A percentile compares a stretch with the other conserved stretches of the same genome.
Conservation (phyloP, 2,329 filamentous ascomycete species). For the Xylaria sp. region DNA sequence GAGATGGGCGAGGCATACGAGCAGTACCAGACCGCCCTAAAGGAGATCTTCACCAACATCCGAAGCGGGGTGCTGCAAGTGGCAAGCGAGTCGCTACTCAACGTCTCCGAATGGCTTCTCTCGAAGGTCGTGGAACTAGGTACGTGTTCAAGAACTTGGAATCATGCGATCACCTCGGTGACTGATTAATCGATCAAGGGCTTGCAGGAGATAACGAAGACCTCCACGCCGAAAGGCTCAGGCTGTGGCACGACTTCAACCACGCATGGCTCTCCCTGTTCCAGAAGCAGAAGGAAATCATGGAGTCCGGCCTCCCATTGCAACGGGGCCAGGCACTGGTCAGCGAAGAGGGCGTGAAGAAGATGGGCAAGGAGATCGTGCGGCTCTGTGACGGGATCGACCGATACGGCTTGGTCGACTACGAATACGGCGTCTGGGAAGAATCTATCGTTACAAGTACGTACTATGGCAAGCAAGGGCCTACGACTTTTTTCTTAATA, state of each 20-base stretch:
- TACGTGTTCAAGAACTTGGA: slow-evolving; percentile 40
- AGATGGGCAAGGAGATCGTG: slow-evolving; percentile 81
- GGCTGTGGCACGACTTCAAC: slow-evolving; percentile 94
- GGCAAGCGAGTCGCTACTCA: slow-evolving; percentile 56
- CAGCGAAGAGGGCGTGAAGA: slow-evolving; percentile 68
- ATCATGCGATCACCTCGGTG: slow-evolving; percentile 11
- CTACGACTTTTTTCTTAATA: neutral
- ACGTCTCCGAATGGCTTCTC: slow-evolving; percentile 59
- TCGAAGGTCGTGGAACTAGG: slow-evolving; percentile 58
- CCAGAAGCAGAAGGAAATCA: slow-evolving; percentile 80
- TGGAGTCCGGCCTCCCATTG: slow-evolving; percentile 60
- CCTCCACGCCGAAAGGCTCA: slow-evolving; percentile 74
- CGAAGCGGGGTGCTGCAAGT: slow-evolving; percentile 53
- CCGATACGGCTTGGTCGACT: slow-evolving; percentile 92
- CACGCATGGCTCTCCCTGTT: slow-evolving; percentile 84
- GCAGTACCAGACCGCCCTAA: slow-evolving; percentile 63
- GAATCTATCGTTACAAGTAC: slow-evolving; percentile 84
- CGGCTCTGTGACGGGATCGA: slow-evolving; percentile 85
- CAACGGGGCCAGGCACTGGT: slow-evolving; percentile 66
- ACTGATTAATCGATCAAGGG: slow-evolving; percentile 55
- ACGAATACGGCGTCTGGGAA: slow-evolving; percentile 95
- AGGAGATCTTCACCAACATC: slow-evolving; percentile 72
- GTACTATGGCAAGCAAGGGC: slow-evolving; percentile 39
- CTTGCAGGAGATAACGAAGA: slow-evolving; percentile 81
- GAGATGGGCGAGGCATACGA: slow-evolving; percentile 70